phyloP scores from a whole-genome alignment of 208 protist species.

The Leishmania aethiopica region DNA sequence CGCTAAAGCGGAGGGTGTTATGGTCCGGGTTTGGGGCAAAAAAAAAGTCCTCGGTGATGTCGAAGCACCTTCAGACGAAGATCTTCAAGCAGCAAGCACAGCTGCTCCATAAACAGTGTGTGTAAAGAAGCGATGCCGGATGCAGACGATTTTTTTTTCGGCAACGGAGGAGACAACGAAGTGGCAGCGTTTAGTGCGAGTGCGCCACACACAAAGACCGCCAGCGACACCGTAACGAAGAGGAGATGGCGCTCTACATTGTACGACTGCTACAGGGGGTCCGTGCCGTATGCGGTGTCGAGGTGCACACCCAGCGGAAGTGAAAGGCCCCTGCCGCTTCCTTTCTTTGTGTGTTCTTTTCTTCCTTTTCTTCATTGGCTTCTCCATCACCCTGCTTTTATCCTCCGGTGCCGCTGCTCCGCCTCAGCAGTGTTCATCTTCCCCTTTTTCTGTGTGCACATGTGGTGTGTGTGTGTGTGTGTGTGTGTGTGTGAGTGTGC shows the following conservation, averaged over 20 bases:
- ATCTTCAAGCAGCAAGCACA: constrained; percentile 44
- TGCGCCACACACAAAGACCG: background rate
- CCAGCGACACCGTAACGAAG: background rate
- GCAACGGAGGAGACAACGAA: background rate
- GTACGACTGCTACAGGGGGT: background rate
- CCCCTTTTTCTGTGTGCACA: background rate
- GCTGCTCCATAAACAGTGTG: background rate
- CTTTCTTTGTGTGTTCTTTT: background rate
- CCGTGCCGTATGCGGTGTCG: background rate
- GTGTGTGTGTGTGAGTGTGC: background rate
- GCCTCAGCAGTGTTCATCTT: background rate
- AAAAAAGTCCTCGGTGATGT: constrained; percentile 56
- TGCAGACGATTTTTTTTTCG: background rate
- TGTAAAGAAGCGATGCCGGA: background rate
- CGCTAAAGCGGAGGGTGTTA: constrained; percentile 35
- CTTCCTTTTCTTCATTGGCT: background rate
- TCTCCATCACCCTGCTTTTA: background rate
- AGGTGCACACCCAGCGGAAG: background rate
- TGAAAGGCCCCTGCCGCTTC: background rate
- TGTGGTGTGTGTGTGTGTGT: background rate
- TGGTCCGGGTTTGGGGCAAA: constrained; percentile 60
- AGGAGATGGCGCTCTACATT: background rate
- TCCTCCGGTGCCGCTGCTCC: background rate
- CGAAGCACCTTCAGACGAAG: constrained; percentile 52
- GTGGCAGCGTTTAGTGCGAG: background rate